Evolutionary conservation across 371 early-diverging fungal species (phyloP).

Genomic region (Mucor irregularis): DNA sequence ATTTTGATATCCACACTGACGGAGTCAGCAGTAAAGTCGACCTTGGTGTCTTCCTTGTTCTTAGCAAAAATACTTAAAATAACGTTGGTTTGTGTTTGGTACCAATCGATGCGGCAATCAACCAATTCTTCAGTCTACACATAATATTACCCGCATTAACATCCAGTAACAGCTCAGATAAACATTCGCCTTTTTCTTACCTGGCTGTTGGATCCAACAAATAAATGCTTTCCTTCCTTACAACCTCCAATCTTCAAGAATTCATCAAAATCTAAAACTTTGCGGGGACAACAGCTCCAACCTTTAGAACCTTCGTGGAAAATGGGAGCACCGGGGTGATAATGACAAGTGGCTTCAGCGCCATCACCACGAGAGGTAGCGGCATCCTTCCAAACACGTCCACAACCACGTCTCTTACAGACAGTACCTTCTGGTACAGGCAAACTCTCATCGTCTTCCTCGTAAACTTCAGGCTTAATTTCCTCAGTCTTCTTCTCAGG

Average conservation of each 20-base stretch:
- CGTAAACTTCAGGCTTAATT: constrained; percentile 40
- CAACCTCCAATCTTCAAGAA: constrained; percentile 94
- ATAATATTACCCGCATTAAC: no score
- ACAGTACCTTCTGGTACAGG: constrained; percentile 76
- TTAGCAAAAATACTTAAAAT: constrained; percentile 93
- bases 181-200: background rate
- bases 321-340: constrained; percentile 87
- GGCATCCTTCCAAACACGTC: constrained; percentile 61
- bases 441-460: constrained; percentile 69
- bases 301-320: constrained; percentile 95
- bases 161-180: background rate
- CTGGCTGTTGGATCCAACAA: constrained; percentile 53
- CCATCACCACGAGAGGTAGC: constrained; percentile 62
- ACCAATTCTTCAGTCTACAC: constrained; percentile 56
- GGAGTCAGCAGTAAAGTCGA: constrained; percentile 54
- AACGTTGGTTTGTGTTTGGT: constrained; percentile 84
- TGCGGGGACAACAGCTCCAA: constrained; percentile 85
- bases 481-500: constrained; percentile 14
- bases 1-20: constrained; percentile 50
- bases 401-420: constrained; percentile 89
- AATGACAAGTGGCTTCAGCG: constrained; percentile 67
- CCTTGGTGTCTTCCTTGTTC: constrained; percentile 69
- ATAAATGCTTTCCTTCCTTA: constrained; percentile 81
- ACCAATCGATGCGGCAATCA: constrained; percentile 91
- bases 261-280: constrained; percentile 96